Evolutionary conservation across 73 alveolate species (phyloP).

Genomic region (Blepharisma japonicum): DNA sequence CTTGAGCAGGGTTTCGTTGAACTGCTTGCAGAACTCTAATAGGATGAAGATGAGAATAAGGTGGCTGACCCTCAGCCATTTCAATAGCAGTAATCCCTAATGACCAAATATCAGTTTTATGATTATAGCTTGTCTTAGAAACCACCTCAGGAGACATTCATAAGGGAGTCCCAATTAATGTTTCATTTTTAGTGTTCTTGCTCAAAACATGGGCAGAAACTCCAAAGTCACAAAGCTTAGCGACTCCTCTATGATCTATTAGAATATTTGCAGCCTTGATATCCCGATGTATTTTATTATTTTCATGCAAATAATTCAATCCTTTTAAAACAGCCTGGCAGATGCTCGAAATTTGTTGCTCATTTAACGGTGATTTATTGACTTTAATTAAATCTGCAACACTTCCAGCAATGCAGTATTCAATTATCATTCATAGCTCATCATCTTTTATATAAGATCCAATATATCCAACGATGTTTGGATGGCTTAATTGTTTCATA

Average conservation of each 20-base stretch:
- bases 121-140: constrained; percentile 51
- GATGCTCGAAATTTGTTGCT: constrained; percentile 41
- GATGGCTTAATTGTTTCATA: neutral
- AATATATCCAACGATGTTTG: constrained; percentile 10
- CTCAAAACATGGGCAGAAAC: constrained; percentile 36
- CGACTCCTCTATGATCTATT: constrained; percentile 34
- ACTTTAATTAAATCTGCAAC: constrained; percentile 43
- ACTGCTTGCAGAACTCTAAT: neutral
- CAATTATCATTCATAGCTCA: constrained; percentile 20
- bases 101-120: constrained; percentile 64
- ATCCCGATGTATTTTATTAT: constrained; percentile 52
- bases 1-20: constrained; percentile 16
- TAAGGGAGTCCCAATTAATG: constrained; percentile 66
- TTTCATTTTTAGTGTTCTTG: neutral
- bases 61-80: constrained; percentile 54
- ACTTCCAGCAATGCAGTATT: neutral
- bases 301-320: constrained; percentile 50
- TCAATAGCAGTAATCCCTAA: constrained; percentile 60
- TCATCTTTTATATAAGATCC: constrained; percentile 24
- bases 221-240: constrained; percentile 43
- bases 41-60: constrained; percentile 49
- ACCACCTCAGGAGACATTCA: constrained; percentile 95
- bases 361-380: constrained; percentile 49
- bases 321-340: constrained; percentile 40
- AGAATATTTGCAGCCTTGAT: constrained; percentile 50